These are phyloP conservation scores for Cylindrodendrum hubeiense DNA, from an alignment of 2,329 filamentous ascomycete genomes.

Conservation along the genomic window DNA sequence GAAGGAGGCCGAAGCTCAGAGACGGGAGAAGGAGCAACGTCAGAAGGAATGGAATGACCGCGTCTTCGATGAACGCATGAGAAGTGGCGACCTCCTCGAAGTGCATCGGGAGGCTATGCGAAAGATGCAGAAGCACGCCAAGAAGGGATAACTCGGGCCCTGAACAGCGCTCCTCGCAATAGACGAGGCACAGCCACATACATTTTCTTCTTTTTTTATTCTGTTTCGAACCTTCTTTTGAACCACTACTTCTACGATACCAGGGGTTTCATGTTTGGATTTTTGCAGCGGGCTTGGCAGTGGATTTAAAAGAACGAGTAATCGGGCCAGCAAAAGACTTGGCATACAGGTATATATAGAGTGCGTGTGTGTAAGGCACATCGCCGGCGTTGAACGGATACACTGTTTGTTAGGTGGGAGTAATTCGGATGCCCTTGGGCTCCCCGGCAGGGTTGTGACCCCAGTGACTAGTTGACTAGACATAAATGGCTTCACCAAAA, in stretches of 20 bases:
- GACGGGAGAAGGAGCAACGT: slow-evolving; percentile 68
- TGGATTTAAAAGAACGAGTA: slow-evolving; percentile 31
- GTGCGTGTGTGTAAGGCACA: slow-evolving; percentile 21
- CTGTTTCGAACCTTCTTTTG: slow-evolving; percentile 32
- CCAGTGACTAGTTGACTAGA: slow-evolving; percentile 8
- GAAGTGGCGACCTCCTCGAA: slow-evolving; percentile 79
- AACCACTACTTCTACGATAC: slow-evolving; percentile 39
- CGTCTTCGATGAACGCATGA: slow-evolving; percentile 80
- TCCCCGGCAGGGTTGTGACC: not conserved
- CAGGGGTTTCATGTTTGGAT: slow-evolving; percentile 37
- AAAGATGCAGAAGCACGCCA: slow-evolving; percentile 74
- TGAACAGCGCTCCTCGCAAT: not conserved
- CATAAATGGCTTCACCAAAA: slow-evolving; percentile 16
- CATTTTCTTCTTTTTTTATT: slow-evolving; percentile 27
- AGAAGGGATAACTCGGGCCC: slow-evolving; percentile 39
- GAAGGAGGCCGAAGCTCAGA: slow-evolving; percentile 71
- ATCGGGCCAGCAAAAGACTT: slow-evolving; percentile 21
- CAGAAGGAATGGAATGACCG: slow-evolving; percentile 71
- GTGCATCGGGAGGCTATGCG: slow-evolving; percentile 84
- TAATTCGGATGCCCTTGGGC: slow-evolving; percentile 21
- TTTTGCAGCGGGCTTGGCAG: slow-evolving; percentile 27
- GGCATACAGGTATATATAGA: slow-evolving; percentile 34
- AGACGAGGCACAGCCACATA: slow-evolving; percentile 1
- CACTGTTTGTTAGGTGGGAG: slow-evolving; percentile 21
- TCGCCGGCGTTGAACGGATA: slow-evolving; percentile 25